These are phyloP conservation scores for Colletotrichum lupini DNA, from an alignment of 2,329 filamentous ascomycete genomes.

Conservation along the genomic window DNA sequence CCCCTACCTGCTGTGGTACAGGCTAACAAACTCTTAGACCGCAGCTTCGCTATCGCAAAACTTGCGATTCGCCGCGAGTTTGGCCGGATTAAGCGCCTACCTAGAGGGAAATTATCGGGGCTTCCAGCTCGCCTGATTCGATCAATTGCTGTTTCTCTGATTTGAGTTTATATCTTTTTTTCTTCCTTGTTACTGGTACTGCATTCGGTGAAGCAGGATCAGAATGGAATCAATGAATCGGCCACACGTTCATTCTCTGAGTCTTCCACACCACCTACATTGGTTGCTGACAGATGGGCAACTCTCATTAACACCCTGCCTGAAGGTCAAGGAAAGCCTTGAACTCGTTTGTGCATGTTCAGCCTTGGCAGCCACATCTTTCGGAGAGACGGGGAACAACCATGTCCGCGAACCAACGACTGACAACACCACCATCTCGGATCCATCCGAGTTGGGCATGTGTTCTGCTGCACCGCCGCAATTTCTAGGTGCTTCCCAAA, in stretches of 20 bases:
- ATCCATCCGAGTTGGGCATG: not conserved
- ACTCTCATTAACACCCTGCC: not conserved
- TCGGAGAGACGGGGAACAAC: conserved; percentile 25
- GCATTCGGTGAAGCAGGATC: not conserved
- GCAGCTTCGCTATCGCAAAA: not conserved
- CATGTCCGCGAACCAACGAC: conserved; percentile 22
- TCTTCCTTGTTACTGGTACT: not conserved
- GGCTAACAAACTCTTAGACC: no score
- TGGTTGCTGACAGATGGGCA: no score
- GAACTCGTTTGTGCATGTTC: not conserved
- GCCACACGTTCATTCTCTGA: no score
- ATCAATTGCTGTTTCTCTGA: not conserved
- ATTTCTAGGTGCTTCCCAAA: not conserved
- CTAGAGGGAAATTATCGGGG: conserved; percentile 4
- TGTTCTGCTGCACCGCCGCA: conserved; percentile 23
- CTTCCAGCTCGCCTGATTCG: not conserved
- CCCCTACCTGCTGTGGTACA: no score
- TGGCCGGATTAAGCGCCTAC: not conserved
- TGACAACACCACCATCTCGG: not conserved
- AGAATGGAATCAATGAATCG: not conserved
- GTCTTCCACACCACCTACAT: no score
- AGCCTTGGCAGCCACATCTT: not conserved
- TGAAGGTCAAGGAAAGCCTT: not conserved
- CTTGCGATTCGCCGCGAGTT: not conserved
- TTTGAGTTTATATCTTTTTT: not conserved